Evolutionary conservation across 306 rosid species (phyloP).

Genomic region (Oemleria cerasiformis): DNA sequence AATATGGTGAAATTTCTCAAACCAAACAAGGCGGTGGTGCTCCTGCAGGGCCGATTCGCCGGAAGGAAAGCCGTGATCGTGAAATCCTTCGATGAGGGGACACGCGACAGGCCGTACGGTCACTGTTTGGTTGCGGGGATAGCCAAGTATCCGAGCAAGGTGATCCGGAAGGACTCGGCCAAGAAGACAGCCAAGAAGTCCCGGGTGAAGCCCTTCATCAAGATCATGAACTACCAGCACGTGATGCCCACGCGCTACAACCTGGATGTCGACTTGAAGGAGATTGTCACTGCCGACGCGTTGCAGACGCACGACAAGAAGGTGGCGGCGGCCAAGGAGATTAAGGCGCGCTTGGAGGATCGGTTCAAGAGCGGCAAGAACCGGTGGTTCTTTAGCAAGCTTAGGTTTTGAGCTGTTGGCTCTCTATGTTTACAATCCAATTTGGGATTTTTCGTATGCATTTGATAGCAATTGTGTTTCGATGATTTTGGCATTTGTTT

Average conservation of each 20-base stretch:
- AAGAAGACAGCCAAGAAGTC: constrained; percentile 32
- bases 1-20: constrained; percentile 30
- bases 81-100: constrained; percentile 27
- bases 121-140: constrained; percentile 30
- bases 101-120: constrained; percentile 27
- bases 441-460: neutral
- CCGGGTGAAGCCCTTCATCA: constrained; percentile 27
- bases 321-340: constrained; percentile 23
- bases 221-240: constrained; percentile 29
- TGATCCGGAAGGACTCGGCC: constrained; percentile 32
- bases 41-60: constrained; percentile 24
- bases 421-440: neutral
- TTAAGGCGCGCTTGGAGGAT: constrained; percentile 21
- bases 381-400: constrained; percentile 32
- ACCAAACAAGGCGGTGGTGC: constrained; percentile 25
- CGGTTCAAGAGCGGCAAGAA: constrained; percentile 27
- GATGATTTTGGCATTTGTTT: neutral
- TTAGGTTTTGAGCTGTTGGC: constrained; percentile 17
- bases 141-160: constrained; percentile 28
- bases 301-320: constrained; percentile 27
- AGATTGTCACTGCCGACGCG: constrained; percentile 14
- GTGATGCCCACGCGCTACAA: constrained; percentile 37
- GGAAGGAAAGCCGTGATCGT: constrained; percentile 33
- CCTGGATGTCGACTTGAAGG: constrained; percentile 31
- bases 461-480: neutral